A percentile compares a stretch with the other conserved stretches of the same genome.
phyloP scores from a whole-genome alignment of 495 filamentous ascomycete genomes.

The Neurospora discreta region DNA sequence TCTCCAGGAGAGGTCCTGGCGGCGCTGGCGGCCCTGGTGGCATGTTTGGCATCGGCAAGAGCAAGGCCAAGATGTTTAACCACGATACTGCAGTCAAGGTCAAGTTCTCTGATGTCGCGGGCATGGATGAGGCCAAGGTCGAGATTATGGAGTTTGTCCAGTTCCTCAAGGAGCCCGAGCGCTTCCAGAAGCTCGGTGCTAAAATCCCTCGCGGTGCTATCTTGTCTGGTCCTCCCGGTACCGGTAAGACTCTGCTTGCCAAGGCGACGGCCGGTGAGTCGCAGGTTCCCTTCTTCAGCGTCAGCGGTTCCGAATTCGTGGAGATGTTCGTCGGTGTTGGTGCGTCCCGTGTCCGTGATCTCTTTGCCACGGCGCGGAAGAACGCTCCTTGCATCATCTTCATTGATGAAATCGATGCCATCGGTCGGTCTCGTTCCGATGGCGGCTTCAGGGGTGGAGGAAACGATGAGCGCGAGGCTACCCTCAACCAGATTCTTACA shows the following conservation, averaged over 20 bases:
- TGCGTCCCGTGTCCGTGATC: slow-evolving; percentile 85
- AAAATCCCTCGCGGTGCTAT: slow-evolving; percentile 97
- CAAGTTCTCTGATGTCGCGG: slow-evolving; percentile 93
- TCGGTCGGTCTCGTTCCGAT: slow-evolving; percentile 79
- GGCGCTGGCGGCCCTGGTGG: slow-evolving; percentile 56
- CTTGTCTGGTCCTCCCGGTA: slow-evolving; percentile 90
- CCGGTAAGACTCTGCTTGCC: slow-evolving; percentile 92
- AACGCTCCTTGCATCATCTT: slow-evolving; percentile 98
- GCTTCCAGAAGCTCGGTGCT: slow-evolving; percentile 84
- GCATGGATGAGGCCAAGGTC: slow-evolving; percentile 95
- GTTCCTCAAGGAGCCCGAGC: slow-evolving; percentile 83
- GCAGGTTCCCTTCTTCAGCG: slow-evolving; percentile 94
- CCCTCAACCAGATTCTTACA: slow-evolving; percentile 94
- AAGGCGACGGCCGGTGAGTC: slow-evolving; percentile 98
- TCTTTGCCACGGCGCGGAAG: slow-evolving; percentile 90
- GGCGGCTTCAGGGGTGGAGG: slow-evolving; percentile 63
- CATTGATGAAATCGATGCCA: slow-evolving; percentile 98
- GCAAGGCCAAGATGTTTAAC: slow-evolving; percentile 91
- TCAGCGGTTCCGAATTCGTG: slow-evolving; percentile 96
- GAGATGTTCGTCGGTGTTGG: slow-evolving; percentile 99
- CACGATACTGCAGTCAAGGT: slow-evolving; percentile 92
- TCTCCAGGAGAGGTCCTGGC: slow-evolving; percentile 50
- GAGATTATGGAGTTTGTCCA: slow-evolving; percentile 99
- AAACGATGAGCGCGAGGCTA: slow-evolving; percentile 93
- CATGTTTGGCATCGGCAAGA: slow-evolving; percentile 91